A percentile compares a stretch with the other conserved stretches of the same genome.
These are phyloP conservation scores for Hypoxylon trugodes DNA, from an alignment of 495 filamentous ascomycete genomes.

Conservation along the genomic window DNA sequence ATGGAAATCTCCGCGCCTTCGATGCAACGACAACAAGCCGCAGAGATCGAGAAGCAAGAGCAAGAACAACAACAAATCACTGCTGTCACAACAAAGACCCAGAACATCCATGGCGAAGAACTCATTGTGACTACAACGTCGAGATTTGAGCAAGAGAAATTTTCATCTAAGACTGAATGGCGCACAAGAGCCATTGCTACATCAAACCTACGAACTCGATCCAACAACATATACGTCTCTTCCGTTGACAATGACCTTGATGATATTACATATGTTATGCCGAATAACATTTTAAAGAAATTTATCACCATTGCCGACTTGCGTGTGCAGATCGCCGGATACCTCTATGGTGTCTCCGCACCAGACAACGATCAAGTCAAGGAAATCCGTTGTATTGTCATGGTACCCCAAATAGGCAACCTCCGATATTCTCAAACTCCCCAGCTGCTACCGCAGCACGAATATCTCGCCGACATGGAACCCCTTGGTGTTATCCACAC, in stretches of 20 bases:
- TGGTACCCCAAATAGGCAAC: conserved; percentile 96
- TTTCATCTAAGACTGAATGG: conserved; percentile 99
- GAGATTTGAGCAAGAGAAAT: conserved; percentile 95
- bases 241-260: conserved; percentile 86
- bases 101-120: conserved; percentile 97
- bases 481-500: conserved; percentile 97
- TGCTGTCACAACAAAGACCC: conserved; percentile 96
- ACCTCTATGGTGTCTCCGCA: conserved; percentile 92
- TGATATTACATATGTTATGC: conserved; percentile 95
- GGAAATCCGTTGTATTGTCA: conserved; percentile 94
- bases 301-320: conserved; percentile 99
- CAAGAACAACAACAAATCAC: conserved; percentile 96
- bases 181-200: conserved; percentile 95
- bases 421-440: conserved; percentile 91
- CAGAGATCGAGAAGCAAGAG: conserved; percentile 99
- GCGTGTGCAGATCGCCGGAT: conserved; percentile 94
- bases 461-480: conserved; percentile 86
- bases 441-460: conserved; percentile 91
- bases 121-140: conserved; percentile 98
- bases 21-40: conserved; percentile 97
- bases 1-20: conserved; percentile 99
- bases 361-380: conserved; percentile 96
- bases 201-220: conserved; percentile 90
- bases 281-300: conserved; percentile 97
- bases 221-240: conserved; percentile 99